Base-by-base conservation (phyloP, 2,329 filamentous ascomycete genomes). In the Epichloe sp. region DNA sequence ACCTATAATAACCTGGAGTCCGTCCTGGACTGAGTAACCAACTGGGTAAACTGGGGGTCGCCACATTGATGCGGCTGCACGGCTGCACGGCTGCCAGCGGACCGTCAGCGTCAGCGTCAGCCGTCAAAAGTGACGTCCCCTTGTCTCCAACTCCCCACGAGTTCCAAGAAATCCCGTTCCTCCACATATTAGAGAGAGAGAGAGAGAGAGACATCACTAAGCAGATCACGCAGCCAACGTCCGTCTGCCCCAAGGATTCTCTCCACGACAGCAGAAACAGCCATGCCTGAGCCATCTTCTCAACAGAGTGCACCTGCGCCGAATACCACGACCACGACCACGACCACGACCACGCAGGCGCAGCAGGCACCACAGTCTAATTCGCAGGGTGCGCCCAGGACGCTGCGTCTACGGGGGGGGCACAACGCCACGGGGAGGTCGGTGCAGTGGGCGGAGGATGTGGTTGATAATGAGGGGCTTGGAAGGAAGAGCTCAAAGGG, bases 401-500 rank as follows among this genome's bases (percentile, higher is more conserved):
- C 77, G 51, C 65, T 82, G 38, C 75, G 75, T 12, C 67, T 82
- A 44, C 71, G 76, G 42, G 78, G 78, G 44, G 71, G 70, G 1
- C 70, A 73, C 52, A 59, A 63, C 14, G 59, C 70, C 0, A 68
- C 69, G 26, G 66, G 72, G 17, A 76, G 83, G 49, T 81, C 80
- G 47, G 93, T 98, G 51, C 83, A 86, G 66, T 98, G 93, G 93
- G 88, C 88, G 6, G 87, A 93, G 62, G 85, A 88, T 62, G 90
- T 96, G 6, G 76, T 98, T 3, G 90, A 98, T 69, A 98, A 98
- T 63, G 93, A 98, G 68, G 88, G 88, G 4, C 77, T 97, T 66
- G 89, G 89, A 7, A 86, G 87, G 68, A 98, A 97, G 72, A 91
- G 82, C 57, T 95, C 88, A 17, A 98, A 98, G 80, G 87, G 88